Evolutionary conservation across 208 protist species (phyloP), one percentile per base, ranked within the genome.

Genomic region (Zelonia costaricensis): DNA sequence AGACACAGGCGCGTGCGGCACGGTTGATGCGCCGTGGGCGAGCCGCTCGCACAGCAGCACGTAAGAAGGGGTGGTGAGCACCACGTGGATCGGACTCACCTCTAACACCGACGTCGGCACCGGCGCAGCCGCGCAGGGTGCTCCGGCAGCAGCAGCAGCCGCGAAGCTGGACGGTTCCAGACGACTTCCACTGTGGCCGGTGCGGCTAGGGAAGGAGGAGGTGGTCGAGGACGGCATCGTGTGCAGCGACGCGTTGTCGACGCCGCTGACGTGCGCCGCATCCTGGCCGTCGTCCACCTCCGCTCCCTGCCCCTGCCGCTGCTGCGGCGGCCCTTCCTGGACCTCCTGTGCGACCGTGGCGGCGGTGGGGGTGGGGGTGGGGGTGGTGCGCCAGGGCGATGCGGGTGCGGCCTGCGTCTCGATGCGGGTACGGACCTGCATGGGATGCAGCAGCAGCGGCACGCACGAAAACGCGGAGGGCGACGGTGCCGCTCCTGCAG

Each of bases 161-260:
- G 18, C 22, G 27, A 4, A 10, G 22, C 20, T 53, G 42, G n/a
- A n/a, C n/a, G n/a, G n/a, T n/a, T n/a, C n/a, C n/a, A n/a, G n/a
- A n/a, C n/a, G n/a, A n/a, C 44, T 49, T 23, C 33, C 13, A 22
- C 45, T 47, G 39, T 42, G n/a, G 27, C 13, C 15, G 1, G 66
- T 61, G 30, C n/a, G n/a, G n/a, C n/a, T n/a, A n/a, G n/a, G n/a
- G n/a, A n/a, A n/a, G n/a, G n/a, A n/a, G n/a, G n/a, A n/a, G n/a
- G n/a, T n/a, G n/a, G n/a, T n/a, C n/a, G 56, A 60, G 36, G 66
- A 66, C 44, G 43, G 51, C 52, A 73, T 73, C 3, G 66, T 73
- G 58, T 66, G 45, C 5, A 65, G 49, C 0, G 58, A 66, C 27
- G 66, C 66, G 33, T 42, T 33, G 15, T 55, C 20, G 2, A 18